Conservation (phyloP, 371 early-diverging fungal genomes). For the Mortierella sp. region DNA sequence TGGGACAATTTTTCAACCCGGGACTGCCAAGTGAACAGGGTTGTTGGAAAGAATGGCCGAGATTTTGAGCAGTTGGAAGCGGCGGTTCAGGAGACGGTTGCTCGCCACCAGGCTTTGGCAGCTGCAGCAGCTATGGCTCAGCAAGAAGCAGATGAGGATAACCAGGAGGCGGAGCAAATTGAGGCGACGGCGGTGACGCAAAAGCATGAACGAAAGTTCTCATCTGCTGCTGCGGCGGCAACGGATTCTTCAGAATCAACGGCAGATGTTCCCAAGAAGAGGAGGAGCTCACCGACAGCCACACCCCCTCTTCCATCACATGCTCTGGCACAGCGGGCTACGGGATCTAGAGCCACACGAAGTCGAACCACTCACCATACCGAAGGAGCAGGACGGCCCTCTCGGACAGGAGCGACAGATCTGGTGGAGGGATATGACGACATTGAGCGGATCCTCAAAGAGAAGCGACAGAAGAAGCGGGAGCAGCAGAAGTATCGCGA, state of each 20-base stretch:
- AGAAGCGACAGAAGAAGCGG: constrained; percentile 40
- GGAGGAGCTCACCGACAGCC: background rate
- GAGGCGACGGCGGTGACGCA: background rate
- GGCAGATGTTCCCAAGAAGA: background rate
- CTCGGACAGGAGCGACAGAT: constrained; percentile 5
- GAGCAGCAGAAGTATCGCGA: constrained; percentile 22
- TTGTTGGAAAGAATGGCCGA: constrained; percentile 40
- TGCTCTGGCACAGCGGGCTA: background rate
- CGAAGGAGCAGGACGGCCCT: background rate
- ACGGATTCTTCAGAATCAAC: background rate
- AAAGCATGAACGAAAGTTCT: constrained; percentile 4
- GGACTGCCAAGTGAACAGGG: constrained; percentile 49
- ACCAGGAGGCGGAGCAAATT: background rate
- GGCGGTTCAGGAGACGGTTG: constrained; percentile 40
- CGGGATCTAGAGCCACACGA: constrained; percentile 25
- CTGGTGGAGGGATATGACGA: constrained; percentile 43
- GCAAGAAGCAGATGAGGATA: constrained; percentile 7
- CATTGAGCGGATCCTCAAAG: constrained; percentile 43
- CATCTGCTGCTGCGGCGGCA: background rate
- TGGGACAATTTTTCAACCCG: constrained; percentile 53
- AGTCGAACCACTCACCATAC: constrained; percentile 11
- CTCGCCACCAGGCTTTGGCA: constrained; percentile 34
- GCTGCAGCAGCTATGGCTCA: constrained; percentile 4
- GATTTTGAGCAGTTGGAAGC: constrained; percentile 44
- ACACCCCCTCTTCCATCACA: background rate